phyloP scores from a whole-genome alignment of 495 filamentous ascomycete species.

The Hypoxylon fragiforme region DNA sequence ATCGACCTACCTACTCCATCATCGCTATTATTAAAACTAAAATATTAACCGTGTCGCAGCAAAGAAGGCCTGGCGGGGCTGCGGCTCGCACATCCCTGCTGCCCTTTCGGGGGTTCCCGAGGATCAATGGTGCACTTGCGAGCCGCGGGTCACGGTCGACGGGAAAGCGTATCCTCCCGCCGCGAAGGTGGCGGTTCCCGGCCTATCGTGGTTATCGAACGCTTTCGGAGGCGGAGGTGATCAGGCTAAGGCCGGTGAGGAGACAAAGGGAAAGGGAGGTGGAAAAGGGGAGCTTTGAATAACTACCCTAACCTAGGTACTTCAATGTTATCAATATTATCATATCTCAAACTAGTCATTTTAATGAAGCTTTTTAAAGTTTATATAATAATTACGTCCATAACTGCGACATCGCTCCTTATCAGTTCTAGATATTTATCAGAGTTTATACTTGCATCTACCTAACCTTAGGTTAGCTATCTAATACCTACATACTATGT shows the following conservation, averaged over 20 bases:
- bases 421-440: conserved; percentile 5
- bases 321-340: too few species aligned
- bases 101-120: conserved; percentile 63
- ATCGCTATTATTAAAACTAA: background rate
- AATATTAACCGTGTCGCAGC: conserved; percentile 43
- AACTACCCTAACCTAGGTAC: too few species aligned
- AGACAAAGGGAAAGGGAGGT: conserved; percentile 27
- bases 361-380: conserved; percentile 1
- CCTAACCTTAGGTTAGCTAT: too few species aligned
- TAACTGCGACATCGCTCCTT: conserved; percentile 20
- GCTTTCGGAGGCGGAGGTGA: conserved; percentile 31
- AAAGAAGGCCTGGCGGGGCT: conserved; percentile 69
- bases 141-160: conserved; percentile 58
- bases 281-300: conserved; percentile 27
- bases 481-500: too few species aligned
- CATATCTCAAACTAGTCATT: too few species aligned
- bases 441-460: too few species aligned
- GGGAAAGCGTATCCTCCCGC: conserved; percentile 68
- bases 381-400: background rate
- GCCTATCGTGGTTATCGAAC: conserved; percentile 26
- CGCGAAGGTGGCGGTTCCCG: conserved; percentile 44
- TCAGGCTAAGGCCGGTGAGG: conserved; percentile 1
- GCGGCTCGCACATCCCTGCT: conserved; percentile 63
- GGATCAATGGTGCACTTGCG: conserved; percentile 62
- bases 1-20: background rate